Conservation (phyloP, 1,284 basidiomycete species). For the Athelia sp. region DNA sequence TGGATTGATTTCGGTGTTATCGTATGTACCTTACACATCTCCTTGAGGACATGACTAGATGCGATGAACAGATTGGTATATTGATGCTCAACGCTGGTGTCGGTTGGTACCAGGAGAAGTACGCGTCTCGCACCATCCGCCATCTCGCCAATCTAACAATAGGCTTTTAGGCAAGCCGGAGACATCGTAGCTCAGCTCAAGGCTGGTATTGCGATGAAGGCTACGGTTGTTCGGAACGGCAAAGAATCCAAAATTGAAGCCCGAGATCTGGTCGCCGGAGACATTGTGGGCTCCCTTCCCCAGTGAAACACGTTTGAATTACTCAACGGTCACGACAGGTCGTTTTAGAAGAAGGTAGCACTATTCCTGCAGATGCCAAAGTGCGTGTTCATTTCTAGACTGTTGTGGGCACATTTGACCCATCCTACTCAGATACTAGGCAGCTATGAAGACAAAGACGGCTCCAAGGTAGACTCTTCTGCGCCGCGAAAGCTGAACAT, state of each 20-base stretch:
- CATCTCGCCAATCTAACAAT: not conserved
- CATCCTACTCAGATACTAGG: slow-evolving; percentile 30
- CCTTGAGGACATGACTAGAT: not conserved
- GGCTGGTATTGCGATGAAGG: slow-evolving; percentile 46
- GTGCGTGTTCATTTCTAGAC: slow-evolving; percentile 3
- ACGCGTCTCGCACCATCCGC: slow-evolving; percentile 2
- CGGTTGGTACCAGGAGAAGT: slow-evolving; percentile 55
- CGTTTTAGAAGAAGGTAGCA: slow-evolving; percentile 40
- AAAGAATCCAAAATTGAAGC: slow-evolving; percentile 45
- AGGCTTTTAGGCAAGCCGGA: slow-evolving; percentile 25
- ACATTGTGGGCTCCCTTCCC: slow-evolving; percentile 28
- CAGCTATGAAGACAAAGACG: slow-evolving; percentile 37
- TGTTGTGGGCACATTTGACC: slow-evolving; percentile 18
- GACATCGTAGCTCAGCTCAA: slow-evolving; percentile 50
- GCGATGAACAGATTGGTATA: slow-evolving; percentile 29
- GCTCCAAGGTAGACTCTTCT: slow-evolving; percentile 18
- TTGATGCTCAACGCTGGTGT: slow-evolving; percentile 41
- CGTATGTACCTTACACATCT: slow-evolving; percentile 17
- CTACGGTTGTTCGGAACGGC: slow-evolving; percentile 39
- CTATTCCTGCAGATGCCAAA: slow-evolving; percentile 46
- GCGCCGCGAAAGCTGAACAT: not conserved
- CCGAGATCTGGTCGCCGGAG: slow-evolving; percentile 48
- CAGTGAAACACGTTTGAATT: not conserved
- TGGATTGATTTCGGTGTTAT: slow-evolving; percentile 56
- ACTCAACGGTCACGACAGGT: slow-evolving; percentile 9